phyloP scores from a whole-genome alignment of 768 basidiomycete species.

The Mycena kentingensis region DNA sequence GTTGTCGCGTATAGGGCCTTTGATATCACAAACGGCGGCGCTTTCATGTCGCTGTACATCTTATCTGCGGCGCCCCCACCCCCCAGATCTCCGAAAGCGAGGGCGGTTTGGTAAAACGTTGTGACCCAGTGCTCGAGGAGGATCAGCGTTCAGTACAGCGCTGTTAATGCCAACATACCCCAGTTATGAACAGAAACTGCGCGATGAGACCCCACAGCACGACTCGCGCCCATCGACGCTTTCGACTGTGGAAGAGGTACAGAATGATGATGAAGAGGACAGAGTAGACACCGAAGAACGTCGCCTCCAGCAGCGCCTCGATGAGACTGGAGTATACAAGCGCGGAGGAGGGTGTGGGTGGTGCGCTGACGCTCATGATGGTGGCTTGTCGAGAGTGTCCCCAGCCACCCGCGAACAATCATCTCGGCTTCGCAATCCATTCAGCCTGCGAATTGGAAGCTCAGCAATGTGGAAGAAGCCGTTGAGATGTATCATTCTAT shows the following conservation, averaged over 20 bases:
- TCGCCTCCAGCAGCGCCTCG: neutral
- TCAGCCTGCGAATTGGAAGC: no score
- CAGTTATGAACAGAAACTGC: constrained; percentile 3
- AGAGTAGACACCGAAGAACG: constrained; percentile 3
- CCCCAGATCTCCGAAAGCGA: neutral
- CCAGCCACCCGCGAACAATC: no score
- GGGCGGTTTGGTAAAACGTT: neutral
- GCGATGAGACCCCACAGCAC: neutral
- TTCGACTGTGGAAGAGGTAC: constrained; percentile 8
- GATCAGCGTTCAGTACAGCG: no score
- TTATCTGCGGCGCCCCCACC: neutral
- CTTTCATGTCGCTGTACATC: neutral
- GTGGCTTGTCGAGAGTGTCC: no score
- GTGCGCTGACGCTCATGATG: no score
- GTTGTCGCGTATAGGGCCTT: neutral
- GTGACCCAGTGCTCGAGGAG: neutral
- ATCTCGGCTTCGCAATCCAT: no score
- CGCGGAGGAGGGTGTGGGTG: no score
- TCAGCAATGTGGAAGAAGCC: no score
- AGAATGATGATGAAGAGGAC: constrained; percentile 6
- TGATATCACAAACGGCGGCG: neutral
- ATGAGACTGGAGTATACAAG: no score
- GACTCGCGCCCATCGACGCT: neutral
- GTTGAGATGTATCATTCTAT: no score
- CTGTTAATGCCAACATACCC: neutral